Conservation (phyloP, 495 filamentous ascomycete species). For the Hypomontagnella monticulosa region DNA sequence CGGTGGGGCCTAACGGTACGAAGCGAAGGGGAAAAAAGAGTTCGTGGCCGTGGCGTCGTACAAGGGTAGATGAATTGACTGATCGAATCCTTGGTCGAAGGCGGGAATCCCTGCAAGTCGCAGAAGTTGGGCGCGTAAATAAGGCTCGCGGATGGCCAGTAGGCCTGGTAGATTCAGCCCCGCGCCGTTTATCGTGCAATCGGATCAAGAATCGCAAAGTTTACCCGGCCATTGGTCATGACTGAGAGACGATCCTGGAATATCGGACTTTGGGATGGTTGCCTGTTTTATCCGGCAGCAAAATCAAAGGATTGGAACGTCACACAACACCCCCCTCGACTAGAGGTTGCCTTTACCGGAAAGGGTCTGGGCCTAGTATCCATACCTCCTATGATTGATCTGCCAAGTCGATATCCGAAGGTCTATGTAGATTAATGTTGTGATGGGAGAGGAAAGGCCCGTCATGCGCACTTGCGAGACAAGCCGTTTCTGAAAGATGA, state of each 20-base stretch:
- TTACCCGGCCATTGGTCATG: slow-evolving; percentile 52
- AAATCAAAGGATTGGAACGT: slow-evolving; percentile 30
- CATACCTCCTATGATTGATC: slow-evolving; percentile 13
- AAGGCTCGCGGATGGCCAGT: slow-evolving; percentile 55
- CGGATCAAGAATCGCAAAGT: slow-evolving; percentile 49
- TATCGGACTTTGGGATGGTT: slow-evolving; percentile 32
- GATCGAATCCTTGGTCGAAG: slow-evolving; percentile 42
- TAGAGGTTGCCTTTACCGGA: slow-evolving; percentile 23
- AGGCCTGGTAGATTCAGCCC: slow-evolving; percentile 45
- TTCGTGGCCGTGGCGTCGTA: slow-evolving; percentile 38
- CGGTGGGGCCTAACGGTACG: slow-evolving; percentile 46
- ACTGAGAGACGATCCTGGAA: slow-evolving; percentile 30
- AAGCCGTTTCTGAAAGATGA: slow-evolving; percentile 44
- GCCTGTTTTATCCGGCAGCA: slow-evolving; percentile 36
- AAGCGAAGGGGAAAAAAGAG: slow-evolving; percentile 44
- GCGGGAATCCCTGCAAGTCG: slow-evolving; percentile 51
- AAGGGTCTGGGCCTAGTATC: slow-evolving; percentile 21
- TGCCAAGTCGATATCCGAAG: slow-evolving; percentile 37
- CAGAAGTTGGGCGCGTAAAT: slow-evolving; percentile 61
- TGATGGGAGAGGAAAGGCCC: slow-evolving; percentile 32
- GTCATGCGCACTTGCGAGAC: slow-evolving; percentile 52
- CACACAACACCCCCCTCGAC: slow-evolving; percentile 26
- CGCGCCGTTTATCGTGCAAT: slow-evolving; percentile 54
- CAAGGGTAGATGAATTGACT: slow-evolving; percentile 33
- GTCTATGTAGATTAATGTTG: slow-evolving; percentile 30